These are phyloP conservation scores for Trichoderma koningiopsis DNA, from an alignment of 2,329 filamentous ascomycete genomes.

Conservation along the genomic window DNA sequence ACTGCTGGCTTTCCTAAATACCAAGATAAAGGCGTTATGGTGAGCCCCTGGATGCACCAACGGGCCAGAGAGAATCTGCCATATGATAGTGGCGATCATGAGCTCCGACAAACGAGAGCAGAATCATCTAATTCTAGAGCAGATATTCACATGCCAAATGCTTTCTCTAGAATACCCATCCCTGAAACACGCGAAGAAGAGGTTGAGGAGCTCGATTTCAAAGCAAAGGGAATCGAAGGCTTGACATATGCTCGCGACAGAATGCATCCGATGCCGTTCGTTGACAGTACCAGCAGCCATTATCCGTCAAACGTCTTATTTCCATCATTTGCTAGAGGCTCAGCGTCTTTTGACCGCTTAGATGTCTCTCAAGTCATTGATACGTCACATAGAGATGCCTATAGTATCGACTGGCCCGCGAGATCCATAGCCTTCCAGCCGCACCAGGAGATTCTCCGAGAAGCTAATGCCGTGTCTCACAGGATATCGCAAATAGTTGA, in stretches of 20 bases:
- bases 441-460: background rate
- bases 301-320: too few relatives aligned
- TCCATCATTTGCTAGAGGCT: background rate
- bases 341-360: too few relatives aligned
- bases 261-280: background rate
- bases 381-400: background rate
- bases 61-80: background rate
- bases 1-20: conserved; percentile 8
- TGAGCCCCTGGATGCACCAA: conserved; percentile 16
- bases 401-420: background rate
- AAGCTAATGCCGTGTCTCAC: background rate
- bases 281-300: background rate
- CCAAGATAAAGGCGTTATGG: conserved; percentile 31
- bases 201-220: background rate
- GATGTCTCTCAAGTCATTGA: background rate
- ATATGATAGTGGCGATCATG: background rate
- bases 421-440: background rate
- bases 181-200: background rate
- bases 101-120: background rate
- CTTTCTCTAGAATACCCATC: background rate
- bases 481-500: background rate
- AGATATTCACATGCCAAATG: background rate
- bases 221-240: background rate
- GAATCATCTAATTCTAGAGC: background rate
- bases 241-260: background rate